Evolutionary conservation across 768 basidiomycete species (phyloP).

Genomic region (Tulasnella sp.): DNA sequence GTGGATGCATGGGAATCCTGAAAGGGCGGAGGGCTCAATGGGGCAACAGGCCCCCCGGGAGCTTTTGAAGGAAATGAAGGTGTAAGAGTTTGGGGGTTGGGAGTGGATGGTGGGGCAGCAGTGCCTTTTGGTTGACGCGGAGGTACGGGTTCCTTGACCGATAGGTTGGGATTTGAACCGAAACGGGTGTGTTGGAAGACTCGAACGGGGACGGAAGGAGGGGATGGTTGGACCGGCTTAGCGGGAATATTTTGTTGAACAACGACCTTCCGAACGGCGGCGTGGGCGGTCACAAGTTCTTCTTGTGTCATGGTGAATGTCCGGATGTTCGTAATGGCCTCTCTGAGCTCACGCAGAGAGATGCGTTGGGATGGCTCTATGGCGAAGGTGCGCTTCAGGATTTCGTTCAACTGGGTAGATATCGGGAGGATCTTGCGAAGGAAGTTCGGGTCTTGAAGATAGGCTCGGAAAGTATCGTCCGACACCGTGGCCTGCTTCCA

Average conservation of each 20-base stretch:
- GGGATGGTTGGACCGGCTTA: not conserved
- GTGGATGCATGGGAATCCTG: not conserved
- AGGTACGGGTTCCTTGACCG: not conserved
- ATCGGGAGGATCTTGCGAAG: conserved; percentile 61
- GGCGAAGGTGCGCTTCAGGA: conserved; percentile 63
- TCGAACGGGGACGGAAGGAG: too few relatives aligned
- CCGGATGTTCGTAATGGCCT: conserved; percentile 41
- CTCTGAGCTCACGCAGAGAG: conserved; percentile 47
- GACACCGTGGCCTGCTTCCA: conserved; percentile 53
- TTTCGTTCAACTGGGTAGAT: conserved; percentile 46
- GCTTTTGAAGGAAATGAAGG: not conserved
- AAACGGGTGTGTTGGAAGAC: not conserved
- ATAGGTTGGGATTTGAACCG: not conserved
- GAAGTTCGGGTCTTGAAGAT: conserved; percentile 52
- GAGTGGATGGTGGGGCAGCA: not conserved
- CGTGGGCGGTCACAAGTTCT: conserved; percentile 30
- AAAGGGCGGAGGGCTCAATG: not conserved
- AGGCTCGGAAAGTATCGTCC: conserved; percentile 70
- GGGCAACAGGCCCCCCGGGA: not conserved
- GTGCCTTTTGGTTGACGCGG: not conserved
- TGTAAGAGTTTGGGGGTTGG: not conserved
- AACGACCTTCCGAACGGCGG: conserved; percentile 19
- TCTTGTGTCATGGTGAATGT: conserved; percentile 49
- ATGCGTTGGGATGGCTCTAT: conserved; percentile 50
- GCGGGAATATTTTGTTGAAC: conserved; percentile 8